Evolutionary conservation across 2,329 filamentous ascomycete genomes (phyloP), one percentile per base, ranked within the genome.

Genomic region (Trichoderma semiorbis): DNA sequence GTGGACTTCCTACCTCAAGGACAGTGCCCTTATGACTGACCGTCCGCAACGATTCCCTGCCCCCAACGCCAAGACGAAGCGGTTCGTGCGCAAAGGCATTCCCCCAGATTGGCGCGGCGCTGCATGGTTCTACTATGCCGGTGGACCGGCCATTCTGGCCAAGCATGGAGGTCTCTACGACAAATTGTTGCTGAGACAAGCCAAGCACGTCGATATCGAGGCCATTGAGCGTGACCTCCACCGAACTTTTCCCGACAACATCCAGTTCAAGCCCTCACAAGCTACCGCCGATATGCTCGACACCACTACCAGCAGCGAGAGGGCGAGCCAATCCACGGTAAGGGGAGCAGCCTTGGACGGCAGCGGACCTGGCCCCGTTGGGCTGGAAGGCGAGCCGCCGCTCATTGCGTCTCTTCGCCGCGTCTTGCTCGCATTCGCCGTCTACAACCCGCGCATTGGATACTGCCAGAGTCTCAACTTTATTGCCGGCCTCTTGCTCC

Each of bases 381-480:
- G 79, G 58, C 75, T 83, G 12, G 78, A 80, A 62, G 83, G 84
- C 3, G 94, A 97, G 82, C 93, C 93, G 0, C 86, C 89, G 14
- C 93, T 97, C 77, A 91, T 98, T 68, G 87, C 90, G 47, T 91
- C 94, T 5, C 87, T 98, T 8, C 92, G 95, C 34, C 90, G 94
- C 53, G 94, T 98, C 0, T 85, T 98, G 30, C 92, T 93, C 77
- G 94, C 95, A 12, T 98, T 98, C 80, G 91, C 95, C 2, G 88
- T 97, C 55, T 93, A 97, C 83, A 97, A 97, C 77, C 94, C 95
- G 1, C 89, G 89, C 69, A 97, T 98, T 75, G 95, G 95, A 16
- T 98, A 98, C 81, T 98, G 95, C 78, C 95, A 98, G 80, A 97
- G 93, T 24, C 88, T 98, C 34, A 98, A 98, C 81, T 98, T 98